Base-by-base conservation (phyloP, 2,329 filamentous ascomycete species). In the Apiospora phragmitis region DNA sequence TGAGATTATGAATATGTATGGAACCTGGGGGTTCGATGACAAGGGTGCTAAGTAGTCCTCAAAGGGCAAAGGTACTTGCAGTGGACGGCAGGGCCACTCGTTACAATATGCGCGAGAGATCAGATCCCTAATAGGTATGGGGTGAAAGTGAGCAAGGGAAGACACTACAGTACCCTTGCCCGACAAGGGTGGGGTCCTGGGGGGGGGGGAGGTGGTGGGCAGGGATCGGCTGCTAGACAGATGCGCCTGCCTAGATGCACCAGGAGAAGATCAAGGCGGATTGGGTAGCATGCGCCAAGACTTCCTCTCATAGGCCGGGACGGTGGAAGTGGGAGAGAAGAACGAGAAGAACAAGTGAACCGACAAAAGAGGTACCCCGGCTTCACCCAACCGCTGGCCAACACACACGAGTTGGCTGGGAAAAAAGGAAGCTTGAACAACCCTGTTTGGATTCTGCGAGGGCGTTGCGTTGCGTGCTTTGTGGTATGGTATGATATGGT, bases 181-280 rank as follows among this genome's bases (percentile, higher is more conserved):
- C 55, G 55, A 62, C 55, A 38, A 38, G 55, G 55, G 47, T n/a
- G 49, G 55, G 32, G 32, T 29, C 32, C 38, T 32, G 32, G 21
- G 32, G 14, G 65, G 65, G 43, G 55, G 32, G 21, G 32, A n/a
- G 65, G 65, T 67, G 65, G 38, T 42, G 38, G n/a, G 38, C 65
- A 67, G 65, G 65, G 65, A 45, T 67, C 65, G 65, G 65, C 65
- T 67, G 65, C 38, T 45, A 67, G 38, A 43, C 26, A 42, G 65
- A 43, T 62, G 55, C 38, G n/a, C 42, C 65, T 45, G n/a, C 42
- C 65, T 45, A 42, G 38, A 67, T 43, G 65, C 42, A 45, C 65
- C 65, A 67, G 65, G 42, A 67, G 65, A 67, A 42, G 65, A 43
- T 67, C n/a, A 67, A 45, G 65, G 42, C 65, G 65, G 65, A 67